Conservation (phyloP, 306 rosid species). For the Luffa acutangula region DNA sequence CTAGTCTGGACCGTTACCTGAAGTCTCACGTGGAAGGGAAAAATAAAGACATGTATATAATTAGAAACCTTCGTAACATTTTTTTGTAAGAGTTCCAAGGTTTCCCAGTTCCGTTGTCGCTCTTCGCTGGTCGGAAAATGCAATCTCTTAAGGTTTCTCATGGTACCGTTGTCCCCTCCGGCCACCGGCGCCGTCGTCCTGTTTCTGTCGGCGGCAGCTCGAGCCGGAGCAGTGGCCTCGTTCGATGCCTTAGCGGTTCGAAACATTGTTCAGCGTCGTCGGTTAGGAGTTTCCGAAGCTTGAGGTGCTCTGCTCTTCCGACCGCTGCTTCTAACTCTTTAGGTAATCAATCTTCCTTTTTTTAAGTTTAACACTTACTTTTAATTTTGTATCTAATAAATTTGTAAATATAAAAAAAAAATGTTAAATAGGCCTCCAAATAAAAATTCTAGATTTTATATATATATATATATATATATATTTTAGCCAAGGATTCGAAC, state of each 20-base stretch:
- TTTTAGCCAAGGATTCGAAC: too few relatives aligned
- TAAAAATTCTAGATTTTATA: too few relatives aligned
- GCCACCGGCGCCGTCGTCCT: slow-evolving; percentile 18
- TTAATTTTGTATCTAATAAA: too few relatives aligned
- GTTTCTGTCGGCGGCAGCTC: slow-evolving; percentile 16
- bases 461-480: too few relatives aligned
- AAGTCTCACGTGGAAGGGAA: not conserved
- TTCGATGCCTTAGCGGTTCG: slow-evolving; percentile 7
- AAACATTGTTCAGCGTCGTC: slow-evolving; percentile 22
- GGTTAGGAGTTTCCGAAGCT: not conserved
- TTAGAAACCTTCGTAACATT: not conserved
- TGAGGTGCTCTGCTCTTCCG: slow-evolving; percentile 17
- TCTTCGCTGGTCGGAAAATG: slow-evolving; percentile 2
- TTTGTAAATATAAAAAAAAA: too few relatives aligned
- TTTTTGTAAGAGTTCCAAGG: not conserved
- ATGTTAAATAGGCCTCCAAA: too few relatives aligned
- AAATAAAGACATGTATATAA: not conserved
- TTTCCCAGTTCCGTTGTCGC: not conserved
- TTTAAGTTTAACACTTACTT: too few relatives aligned
- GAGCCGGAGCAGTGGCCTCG: slow-evolving; percentile 10
- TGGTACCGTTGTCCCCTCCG: slow-evolving; percentile 8
- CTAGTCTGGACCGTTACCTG: not conserved
- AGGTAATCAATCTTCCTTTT: not conserved
- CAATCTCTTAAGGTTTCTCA: slow-evolving; percentile 7
- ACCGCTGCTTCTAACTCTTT: not conserved